These are phyloP conservation scores for Coemansia sp. DNA, from an alignment of 192 early-diverging fungal species.

Conservation along the genomic window DNA sequence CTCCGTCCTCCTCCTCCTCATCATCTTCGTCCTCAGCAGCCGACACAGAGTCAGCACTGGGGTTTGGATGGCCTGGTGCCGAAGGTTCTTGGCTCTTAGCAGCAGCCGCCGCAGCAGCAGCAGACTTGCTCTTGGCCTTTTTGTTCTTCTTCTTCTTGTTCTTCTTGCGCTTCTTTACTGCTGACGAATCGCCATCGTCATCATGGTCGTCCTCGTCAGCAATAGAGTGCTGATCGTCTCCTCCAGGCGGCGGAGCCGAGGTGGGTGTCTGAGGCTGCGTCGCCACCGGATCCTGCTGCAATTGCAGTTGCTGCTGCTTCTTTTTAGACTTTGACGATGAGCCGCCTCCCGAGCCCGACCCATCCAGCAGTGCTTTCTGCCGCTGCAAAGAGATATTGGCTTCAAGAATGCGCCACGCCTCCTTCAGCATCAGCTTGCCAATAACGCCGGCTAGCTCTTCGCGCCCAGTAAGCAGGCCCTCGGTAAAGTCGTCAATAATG, in stretches of 20 bases:
- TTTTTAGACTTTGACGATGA: not conserved
- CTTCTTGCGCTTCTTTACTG: slow-evolving; percentile 46
- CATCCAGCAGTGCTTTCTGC: slow-evolving; percentile 40
- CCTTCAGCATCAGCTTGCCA: slow-evolving; percentile 71
- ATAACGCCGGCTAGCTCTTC: slow-evolving; percentile 69
- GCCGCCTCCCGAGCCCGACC: slow-evolving; percentile 4
- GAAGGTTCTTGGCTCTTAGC: not conserved
- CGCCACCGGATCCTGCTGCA: not conserved
- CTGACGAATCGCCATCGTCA: slow-evolving; percentile 18
- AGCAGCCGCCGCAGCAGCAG: not conserved
- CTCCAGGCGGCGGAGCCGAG: not conserved
- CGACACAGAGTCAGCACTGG: not conserved
- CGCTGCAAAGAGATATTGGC: slow-evolving; percentile 56
- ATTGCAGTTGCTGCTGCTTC: not conserved
- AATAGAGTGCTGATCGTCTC: slow-evolving; percentile 5
- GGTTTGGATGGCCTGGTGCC: not conserved
- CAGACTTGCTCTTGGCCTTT: slow-evolving; percentile 35
- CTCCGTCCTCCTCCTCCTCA: slow-evolving; percentile 2
- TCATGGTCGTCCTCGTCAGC: slow-evolving; percentile 18
- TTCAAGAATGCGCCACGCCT: slow-evolving; percentile 69
- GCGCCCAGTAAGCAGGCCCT: slow-evolving; percentile 68
- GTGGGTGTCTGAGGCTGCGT: not conserved
- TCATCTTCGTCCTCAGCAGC: slow-evolving; percentile 23
- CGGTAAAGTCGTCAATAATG: slow-evolving; percentile 65
- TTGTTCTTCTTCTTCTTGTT: slow-evolving; percentile 51